Evolutionary conservation across 2,329 filamentous ascomycete species (phyloP), one percentile per base, ranked within the genome.

Genomic region (Ceratocystis variospora): DNA sequence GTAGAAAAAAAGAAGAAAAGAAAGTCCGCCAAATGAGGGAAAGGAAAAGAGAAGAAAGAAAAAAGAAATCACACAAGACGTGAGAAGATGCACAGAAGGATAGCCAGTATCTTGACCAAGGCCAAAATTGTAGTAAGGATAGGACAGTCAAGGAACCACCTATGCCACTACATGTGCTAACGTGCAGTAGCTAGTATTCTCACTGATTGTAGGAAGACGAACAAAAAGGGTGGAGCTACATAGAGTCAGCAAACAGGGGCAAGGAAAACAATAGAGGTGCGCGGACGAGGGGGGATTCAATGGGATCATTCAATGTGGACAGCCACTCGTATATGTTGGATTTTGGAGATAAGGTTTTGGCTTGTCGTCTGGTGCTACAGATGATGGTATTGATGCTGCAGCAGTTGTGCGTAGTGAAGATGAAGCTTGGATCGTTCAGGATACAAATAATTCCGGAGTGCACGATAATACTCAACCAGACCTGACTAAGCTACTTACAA

Each of bases 401-500:
- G 37, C 15, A 8, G 48, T 2, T 46, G n/a, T 50, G 48, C 10
- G 8, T 50, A 22, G 48, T 22, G 5, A 50, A 25, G 48, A 50
- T 50, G n/a, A 50, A 50, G 48, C 48, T 50, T 50, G 48, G 48
- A 50, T 50, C 48, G 48, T 50, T 22, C 48, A 50, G 48, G 48
- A 50, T 50, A 41, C 10, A 41, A 41, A 41, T 41, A 15, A 41
- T 41, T 8, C 37, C 3, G 37, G 12, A 41, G 12, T 41, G 12
- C 37, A 15, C 10, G 37, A 12, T 15, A 15, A 41, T 15, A 10
- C 48, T 50, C 5, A 22, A 2, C 48, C 22, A 19, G 48, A 50
- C 19, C n/a, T 22, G 8, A 50, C n/a, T 50, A 19, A 19, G n/a
- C 37, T 41, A 22, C 48, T 50, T 50, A 50, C 48, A 50, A 50